These are phyloP conservation scores for Tieghemostelium lacteum DNA, from an alignment of 78 protist species.

Conservation along the genomic window DNA sequence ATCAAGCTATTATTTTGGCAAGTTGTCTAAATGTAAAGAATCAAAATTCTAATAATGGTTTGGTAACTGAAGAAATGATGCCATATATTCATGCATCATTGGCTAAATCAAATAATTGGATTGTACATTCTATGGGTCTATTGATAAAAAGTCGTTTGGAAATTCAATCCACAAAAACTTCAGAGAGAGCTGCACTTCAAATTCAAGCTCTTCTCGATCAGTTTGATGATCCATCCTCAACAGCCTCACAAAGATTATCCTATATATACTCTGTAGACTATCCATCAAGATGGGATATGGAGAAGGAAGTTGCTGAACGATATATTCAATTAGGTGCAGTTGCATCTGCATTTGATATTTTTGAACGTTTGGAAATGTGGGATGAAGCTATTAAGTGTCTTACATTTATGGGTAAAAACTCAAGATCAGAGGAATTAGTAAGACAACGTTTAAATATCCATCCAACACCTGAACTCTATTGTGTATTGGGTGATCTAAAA, in stretches of 20 bases:
- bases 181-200: conserved; percentile 77
- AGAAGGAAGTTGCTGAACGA: conserved; percentile 80
- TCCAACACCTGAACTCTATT: conserved; percentile 79
- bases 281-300: conserved; percentile 70
- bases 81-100: conserved; percentile 72
- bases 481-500: conserved; percentile 82
- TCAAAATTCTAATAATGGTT: conserved; percentile 69
- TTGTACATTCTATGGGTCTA: conserved; percentile 87
- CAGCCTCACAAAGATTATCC: conserved; percentile 32
- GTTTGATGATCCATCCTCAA: conserved; percentile 62
- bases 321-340: conserved; percentile 79
- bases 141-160: conserved; percentile 84
- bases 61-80: conserved; percentile 84
- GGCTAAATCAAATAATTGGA: conserved; percentile 81
- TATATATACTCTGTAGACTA: conserved; percentile 29
- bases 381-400: conserved; percentile 80
- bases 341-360: conserved; percentile 83
- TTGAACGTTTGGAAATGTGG: conserved; percentile 87
- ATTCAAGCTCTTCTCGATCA: conserved; percentile 87
- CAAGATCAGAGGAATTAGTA: conserved; percentile 81
- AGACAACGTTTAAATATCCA: conserved; percentile 17
- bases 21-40: conserved; percentile 63
- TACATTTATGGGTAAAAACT: conserved; percentile 51
- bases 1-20: conserved; percentile 72
- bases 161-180: conserved; percentile 33